Conservation (phyloP, 768 basidiomycete species). For the Peribolospora baueri region DNA sequence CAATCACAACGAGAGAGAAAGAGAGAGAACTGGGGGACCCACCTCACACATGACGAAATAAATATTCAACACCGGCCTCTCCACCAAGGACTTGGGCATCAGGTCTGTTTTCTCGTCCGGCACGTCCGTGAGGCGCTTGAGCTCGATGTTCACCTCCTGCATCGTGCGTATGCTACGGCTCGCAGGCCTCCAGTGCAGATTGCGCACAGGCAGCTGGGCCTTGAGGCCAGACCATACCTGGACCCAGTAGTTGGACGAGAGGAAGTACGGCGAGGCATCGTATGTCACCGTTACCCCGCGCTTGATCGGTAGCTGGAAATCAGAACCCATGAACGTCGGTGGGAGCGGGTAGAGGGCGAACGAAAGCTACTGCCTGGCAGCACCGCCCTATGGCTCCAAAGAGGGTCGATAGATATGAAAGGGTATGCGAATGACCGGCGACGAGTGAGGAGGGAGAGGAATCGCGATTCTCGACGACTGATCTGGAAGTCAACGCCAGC, state of each 20-base stretch:
- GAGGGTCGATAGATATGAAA: too few species aligned
- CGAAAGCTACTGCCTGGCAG: too few species aligned
- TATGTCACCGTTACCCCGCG: too few species aligned
- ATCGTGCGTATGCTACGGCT: conserved; percentile 57
- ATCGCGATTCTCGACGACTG: too few species aligned
- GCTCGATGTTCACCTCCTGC: conserved; percentile 55
- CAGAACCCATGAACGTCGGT: too few species aligned
- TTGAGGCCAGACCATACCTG: conserved; percentile 7
- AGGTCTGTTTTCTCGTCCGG: conserved; percentile 47
- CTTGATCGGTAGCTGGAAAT: too few species aligned
- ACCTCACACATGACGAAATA: conserved; percentile 79
- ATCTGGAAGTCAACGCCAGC: too few species aligned
- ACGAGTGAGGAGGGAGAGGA: too few species aligned
- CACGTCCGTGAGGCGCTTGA: conserved; percentile 23
- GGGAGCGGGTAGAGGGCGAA: too few species aligned
- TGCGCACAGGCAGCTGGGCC: conserved; percentile 41
- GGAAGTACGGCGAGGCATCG: too few species aligned
- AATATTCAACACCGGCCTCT: conserved; percentile 54
- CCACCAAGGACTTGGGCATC: conserved; percentile 51
- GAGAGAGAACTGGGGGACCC: conserved; percentile 12
- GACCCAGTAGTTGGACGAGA: neutral
- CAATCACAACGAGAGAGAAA: conserved; percentile 7
- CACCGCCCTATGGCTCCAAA: too few species aligned
- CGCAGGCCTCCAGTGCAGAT: conserved; percentile 72
- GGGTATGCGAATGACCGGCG: too few species aligned